phyloP scores from a whole-genome alignment of 768 basidiomycete genomes.

The Chalciporus piperatus region DNA sequence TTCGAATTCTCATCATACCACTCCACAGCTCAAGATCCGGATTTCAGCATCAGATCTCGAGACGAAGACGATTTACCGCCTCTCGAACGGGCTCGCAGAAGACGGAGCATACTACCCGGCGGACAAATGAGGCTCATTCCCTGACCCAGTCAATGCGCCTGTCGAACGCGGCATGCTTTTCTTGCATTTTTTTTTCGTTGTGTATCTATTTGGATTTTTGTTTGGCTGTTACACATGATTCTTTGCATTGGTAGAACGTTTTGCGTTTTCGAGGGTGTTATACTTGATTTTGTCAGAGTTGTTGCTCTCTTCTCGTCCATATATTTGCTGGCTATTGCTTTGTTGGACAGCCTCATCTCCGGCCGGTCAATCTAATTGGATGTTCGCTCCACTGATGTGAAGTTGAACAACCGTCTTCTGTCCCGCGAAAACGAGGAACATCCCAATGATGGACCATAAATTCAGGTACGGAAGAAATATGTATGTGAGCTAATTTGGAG shows the following conservation, averaged over 20 bases:
- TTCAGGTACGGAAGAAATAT: too few relatives aligned
- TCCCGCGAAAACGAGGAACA: too few relatives aligned
- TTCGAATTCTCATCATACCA: constrained; percentile 13
- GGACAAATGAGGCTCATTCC: constrained; percentile 28
- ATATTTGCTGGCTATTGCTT: too few relatives aligned
- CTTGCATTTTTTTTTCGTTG: neutral
- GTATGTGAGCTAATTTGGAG: too few relatives aligned
- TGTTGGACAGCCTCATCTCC: too few relatives aligned
- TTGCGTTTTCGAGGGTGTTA: neutral
- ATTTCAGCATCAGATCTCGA: constrained; percentile 25
- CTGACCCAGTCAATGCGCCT: neutral
- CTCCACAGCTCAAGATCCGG: constrained; percentile 23
- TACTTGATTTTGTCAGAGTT: neutral
- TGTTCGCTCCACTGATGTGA: too few relatives aligned
- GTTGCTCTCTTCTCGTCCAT: neutral
- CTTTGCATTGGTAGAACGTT: neutral
- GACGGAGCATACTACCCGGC: constrained; percentile 36
- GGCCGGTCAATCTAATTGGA: too few relatives aligned
- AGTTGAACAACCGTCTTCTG: too few relatives aligned
- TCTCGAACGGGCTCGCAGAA: constrained; percentile 64
- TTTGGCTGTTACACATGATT: too few relatives aligned
- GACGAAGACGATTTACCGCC: constrained; percentile 64
- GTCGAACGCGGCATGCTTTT: neutral
- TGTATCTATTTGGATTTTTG: neutral
- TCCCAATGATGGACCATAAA: too few relatives aligned